A percentile compares a stretch with the other conserved stretches of the same genome.
These are phyloP conservation scores for Populus nigra DNA, from an alignment of 345 rosid species.

Conservation along the genomic window DNA sequence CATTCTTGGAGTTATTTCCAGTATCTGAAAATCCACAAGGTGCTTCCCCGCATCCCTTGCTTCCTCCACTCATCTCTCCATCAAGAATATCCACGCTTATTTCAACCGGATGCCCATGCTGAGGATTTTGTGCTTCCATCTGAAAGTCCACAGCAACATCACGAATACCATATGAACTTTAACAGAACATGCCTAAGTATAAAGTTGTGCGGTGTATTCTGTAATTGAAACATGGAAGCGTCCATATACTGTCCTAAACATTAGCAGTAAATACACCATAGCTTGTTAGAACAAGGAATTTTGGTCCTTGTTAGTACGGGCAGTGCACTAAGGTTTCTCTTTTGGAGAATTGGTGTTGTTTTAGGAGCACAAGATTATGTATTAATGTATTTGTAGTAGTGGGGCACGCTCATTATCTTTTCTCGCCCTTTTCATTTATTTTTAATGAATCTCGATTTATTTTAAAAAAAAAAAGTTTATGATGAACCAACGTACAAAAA, in stretches of 20 bases:
- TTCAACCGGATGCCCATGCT: constrained; percentile 6
- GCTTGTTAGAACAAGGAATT: no score
- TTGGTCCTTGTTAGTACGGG: no score
- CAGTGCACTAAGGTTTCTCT: no score
- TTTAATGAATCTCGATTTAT: no score
- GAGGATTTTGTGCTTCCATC: constrained; percentile 23
- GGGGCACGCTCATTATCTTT: no score
- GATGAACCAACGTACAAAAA: background rate
- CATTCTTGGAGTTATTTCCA: constrained; percentile 16
- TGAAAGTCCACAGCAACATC: constrained; percentile 10
- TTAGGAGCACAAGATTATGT: no score
- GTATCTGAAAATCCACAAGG: constrained; percentile 29
- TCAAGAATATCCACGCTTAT: constrained; percentile 15
- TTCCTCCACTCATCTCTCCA: background rate
- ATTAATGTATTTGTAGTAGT: no score
- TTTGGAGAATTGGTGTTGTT: no score
- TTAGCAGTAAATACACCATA: background rate
- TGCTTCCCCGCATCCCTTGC: constrained; percentile 26
- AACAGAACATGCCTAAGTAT: background rate
- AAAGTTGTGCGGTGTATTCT: background rate
- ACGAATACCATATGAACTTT: background rate
- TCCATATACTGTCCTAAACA: background rate
- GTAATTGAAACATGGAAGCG: background rate
- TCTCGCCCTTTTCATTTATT: no score
- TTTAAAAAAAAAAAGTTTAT: no score